Evolutionary conservation across 2,329 filamentous ascomycete genomes (phyloP), one percentile per base, ranked within the genome.

Genomic region (Aciculosporium take): DNA sequence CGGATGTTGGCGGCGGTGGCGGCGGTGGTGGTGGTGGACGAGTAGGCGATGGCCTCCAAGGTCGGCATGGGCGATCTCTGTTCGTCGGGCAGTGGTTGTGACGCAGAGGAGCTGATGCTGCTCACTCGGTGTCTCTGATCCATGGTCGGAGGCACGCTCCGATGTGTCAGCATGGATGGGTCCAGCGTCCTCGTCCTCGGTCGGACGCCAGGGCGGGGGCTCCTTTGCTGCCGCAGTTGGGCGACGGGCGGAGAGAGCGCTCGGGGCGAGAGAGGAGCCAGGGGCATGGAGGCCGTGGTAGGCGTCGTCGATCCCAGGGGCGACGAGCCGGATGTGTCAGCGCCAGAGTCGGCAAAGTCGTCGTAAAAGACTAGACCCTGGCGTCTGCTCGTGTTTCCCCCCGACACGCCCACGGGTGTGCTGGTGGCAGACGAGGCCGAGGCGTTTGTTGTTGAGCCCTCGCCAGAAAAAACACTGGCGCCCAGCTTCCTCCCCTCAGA

Each of bases 121-220:
- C 81, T 79, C 33, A 85, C 74, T 39, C 81, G 71, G 51, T 79
- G 74, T 39, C 81, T 72, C 49, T 63, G 68, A 44, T 76, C 72
- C 28, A 56, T 44, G 4, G 57, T 49, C n/a, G 61, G 54, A 28
- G 61, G 53, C 10, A 62, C 54, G 15, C 55, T 56, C 39, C 57
- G 55, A 36, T 71, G 65, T 41, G 65, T 68, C 31, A 72, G 66
- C 55, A 71, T 63, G 28, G 69, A 63, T 33, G 68, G 66, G 49
- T 77, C 74, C 62, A 78, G 66, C 12, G 74, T 78, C 46, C 72
- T 68, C 3, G 72, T 77, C 44, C 74, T 66, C 27, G 72, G 71
- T 34, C 74, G 64, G 41, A 67, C 58, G 35, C 57, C 54, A 28
- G 59, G 49, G 43, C 56, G 58, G 29, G 56, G 47, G 40, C 58